These are phyloP conservation scores for Aegilops bicornis DNA, from an alignment of 176 grass and related monocot species.

Conservation along the genomic window DNA sequence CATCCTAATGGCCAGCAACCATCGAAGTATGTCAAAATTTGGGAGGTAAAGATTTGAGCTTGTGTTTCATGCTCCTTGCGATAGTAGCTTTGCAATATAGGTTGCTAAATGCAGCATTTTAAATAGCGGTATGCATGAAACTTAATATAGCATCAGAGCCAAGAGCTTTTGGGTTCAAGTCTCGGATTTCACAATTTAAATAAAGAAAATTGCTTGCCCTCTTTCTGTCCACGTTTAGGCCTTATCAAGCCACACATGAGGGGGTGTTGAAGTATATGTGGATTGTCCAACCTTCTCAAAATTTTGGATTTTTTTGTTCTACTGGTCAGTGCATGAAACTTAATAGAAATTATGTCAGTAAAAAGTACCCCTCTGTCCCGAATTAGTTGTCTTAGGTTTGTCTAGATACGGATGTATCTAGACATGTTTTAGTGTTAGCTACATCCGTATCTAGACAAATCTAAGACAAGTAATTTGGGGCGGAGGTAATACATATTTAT, in stretches of 20 bases:
- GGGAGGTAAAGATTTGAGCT: conserved; percentile 72
- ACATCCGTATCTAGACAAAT: too few relatives aligned
- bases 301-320: not conserved
- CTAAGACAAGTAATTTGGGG: too few relatives aligned
- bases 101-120: conserved; percentile 18
- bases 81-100: conserved; percentile 24
- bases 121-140: not conserved
- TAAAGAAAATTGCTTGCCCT: not conserved
- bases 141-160: not conserved
- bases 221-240: not conserved
- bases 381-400: too few relatives aligned
- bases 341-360: not conserved
- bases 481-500: not conserved
- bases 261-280: not conserved
- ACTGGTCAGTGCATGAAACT: not conserved
- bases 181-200: not conserved
- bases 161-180: not conserved
- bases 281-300: not conserved
- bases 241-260: not conserved
- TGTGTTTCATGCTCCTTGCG: not conserved
- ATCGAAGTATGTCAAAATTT: conserved; percentile 94
- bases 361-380: not conserved
- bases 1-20: conserved; percentile 74
- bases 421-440: too few relatives aligned
- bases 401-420: too few relatives aligned